Percentiles rank a stretch among this genome's conserved stretches.
phyloP scores from a whole-genome alignment of 1,284 basidiomycete genomes.

The Exsudoporus floridanus region DNA sequence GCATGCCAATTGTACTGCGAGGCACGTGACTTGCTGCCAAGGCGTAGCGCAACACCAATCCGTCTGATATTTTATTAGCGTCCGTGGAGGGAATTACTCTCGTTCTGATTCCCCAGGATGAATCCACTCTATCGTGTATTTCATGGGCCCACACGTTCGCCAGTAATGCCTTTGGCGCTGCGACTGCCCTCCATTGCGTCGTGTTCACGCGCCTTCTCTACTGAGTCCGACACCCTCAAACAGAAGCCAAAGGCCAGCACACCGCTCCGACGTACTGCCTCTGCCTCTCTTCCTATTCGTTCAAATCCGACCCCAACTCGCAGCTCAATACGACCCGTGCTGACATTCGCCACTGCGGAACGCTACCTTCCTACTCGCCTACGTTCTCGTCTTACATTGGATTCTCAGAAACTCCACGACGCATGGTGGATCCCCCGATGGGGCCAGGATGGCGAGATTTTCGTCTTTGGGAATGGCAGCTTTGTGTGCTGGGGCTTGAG shows the following conservation, averaged over 20 bases:
- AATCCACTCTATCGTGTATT: constrained; percentile 14
- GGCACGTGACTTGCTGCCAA: constrained; percentile 14
- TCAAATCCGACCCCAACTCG: constrained; percentile 77
- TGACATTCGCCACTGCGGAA: constrained; percentile 76
- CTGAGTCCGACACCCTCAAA: constrained; percentile 37
- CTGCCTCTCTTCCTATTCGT: constrained; percentile 74
- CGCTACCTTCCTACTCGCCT: constrained; percentile 64
- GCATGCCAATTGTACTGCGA: no score
- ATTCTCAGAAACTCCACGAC: constrained; percentile 63
- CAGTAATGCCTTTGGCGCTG: background rate
- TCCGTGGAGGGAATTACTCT: background rate
- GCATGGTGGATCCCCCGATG: constrained; percentile 78
- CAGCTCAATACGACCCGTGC: constrained; percentile 68
- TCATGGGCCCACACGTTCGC: background rate
- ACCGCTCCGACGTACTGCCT: constrained; percentile 64
- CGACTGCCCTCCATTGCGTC: background rate
- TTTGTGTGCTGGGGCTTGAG: constrained; percentile 87
- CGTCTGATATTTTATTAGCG: background rate
- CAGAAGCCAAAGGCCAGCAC: constrained; percentile 74
- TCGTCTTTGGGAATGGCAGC: constrained; percentile 82
- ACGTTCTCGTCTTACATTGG: constrained; percentile 49
- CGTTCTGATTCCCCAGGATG: constrained; percentile 14
- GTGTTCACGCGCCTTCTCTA: constrained; percentile 17
- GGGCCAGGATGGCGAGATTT: constrained; percentile 80
- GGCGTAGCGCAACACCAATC: background rate